A percentile compares a stretch with the other conserved stretches of the same genome.
Evolutionary conservation across 1,284 basidiomycete species (phyloP).

Genomic region (Moesziomyces sp.): DNA sequence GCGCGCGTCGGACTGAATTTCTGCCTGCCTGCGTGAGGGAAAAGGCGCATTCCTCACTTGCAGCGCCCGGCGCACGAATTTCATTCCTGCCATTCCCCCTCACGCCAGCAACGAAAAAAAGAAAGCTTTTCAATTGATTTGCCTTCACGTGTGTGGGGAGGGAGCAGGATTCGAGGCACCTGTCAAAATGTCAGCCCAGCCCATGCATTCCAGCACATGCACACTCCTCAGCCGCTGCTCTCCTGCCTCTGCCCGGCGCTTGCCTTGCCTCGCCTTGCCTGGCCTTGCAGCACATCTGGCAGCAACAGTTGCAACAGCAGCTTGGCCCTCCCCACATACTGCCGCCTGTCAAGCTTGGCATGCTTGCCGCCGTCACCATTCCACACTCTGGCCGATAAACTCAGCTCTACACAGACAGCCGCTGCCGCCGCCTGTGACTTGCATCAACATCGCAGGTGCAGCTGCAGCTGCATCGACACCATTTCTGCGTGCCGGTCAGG

Average conservation of each 20-base stretch:
- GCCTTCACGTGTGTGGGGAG: conserved; percentile 1
- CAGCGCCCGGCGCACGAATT: conserved; percentile 1
- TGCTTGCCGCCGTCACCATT: conserved; percentile 1
- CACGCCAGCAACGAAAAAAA: too few relatives aligned
- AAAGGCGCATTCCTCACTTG: conserved; percentile 19
- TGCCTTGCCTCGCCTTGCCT: conserved; percentile 1
- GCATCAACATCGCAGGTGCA: too few relatives aligned
- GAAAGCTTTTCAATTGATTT: background rate
- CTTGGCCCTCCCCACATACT: background rate
- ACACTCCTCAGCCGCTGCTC: conserved; percentile 8
- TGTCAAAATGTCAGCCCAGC: background rate
- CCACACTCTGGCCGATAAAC: background rate
- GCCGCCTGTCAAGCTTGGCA: conserved; percentile 16
- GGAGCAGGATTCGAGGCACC: background rate
- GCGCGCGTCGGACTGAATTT: background rate
- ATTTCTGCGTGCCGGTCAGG: conserved; percentile 22
- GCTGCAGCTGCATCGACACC: background rate
- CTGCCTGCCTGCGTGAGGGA: too few relatives aligned
- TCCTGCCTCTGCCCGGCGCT: background rate
- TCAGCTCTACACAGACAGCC: too few relatives aligned
- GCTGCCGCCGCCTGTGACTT: too few relatives aligned
- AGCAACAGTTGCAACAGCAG: background rate
- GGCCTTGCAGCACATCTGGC: background rate
- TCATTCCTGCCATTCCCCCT: background rate
- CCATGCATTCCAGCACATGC: conserved; percentile 3